Percentiles rank a stretch among this genome's conserved stretches.
Conservation (phyloP, 345 rosid species). For the Trapa bicornis region DNA sequence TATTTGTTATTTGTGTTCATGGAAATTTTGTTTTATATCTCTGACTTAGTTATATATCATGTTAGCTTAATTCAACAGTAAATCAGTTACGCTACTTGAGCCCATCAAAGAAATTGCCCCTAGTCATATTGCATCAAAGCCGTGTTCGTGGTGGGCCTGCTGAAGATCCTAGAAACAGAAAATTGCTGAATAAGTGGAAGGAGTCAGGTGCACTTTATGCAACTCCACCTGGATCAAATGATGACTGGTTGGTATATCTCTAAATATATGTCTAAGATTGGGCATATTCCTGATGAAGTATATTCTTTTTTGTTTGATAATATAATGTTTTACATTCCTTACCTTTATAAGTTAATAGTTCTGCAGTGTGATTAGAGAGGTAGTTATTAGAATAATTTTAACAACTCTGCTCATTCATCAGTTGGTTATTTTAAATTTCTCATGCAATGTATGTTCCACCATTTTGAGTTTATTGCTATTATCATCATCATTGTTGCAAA, state of each 20-base stretch:
- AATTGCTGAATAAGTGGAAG: constrained; percentile 53
- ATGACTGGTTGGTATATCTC: constrained; percentile 64
- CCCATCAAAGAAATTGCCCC: constrained; percentile 65
- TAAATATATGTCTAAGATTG: neutral
- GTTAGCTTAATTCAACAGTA: constrained; percentile 54
- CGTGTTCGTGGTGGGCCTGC: constrained; percentile 72
- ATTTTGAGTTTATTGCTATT: neutral
- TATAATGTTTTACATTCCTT: neutral
- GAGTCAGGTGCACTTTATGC: constrained; percentile 67
- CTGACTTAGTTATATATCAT: constrained; percentile 9
- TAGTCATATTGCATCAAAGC: constrained; percentile 62
- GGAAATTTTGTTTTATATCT: neutral
- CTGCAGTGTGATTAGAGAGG: neutral
- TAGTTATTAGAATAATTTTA: neutral
- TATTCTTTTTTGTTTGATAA: neutral
- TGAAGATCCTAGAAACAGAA: constrained; percentile 44
- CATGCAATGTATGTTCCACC: neutral
- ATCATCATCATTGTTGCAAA: neutral
- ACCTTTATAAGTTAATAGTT: neutral
- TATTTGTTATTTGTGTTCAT: neutral
- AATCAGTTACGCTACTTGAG: constrained; percentile 39
- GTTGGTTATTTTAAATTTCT: neutral
- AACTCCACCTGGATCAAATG: constrained; percentile 88
- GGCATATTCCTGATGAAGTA: neutral
- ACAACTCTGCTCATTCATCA: neutral